Base-by-base conservation (phyloP, 192 early-diverging fungal species). In the Podila minutissima region DNA sequence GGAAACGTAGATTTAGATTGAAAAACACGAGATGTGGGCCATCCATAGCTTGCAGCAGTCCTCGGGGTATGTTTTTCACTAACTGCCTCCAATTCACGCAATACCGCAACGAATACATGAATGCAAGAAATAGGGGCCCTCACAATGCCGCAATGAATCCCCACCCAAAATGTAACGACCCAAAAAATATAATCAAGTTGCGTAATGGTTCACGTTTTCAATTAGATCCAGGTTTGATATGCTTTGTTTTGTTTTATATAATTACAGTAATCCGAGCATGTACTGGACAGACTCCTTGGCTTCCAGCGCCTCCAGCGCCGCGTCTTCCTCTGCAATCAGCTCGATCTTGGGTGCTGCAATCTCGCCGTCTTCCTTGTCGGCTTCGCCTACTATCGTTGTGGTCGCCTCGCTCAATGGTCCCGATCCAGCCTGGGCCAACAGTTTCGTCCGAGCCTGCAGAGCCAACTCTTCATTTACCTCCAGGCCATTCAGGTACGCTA, bases 241-340 rank as follows among this genome's bases (percentile, higher is more conserved):
- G 7, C 26, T 61, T 61, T 61, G 17, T 7, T 46, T 64, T 38
- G 10, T 24, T 9, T 46, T 35, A 46, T 64, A 38, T 26, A n/a
- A 26, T 61, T 59, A 75, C 22, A 79, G 61, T 20, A 81, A 49
- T 5, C 38, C 67, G 28, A 81, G 67, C 31, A 73, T 66, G 38
- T 81, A 81, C 37, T 81, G 71, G 28, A 51, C 71, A 69, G 62
- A 81, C 48, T 81, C 77, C 46, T 69, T 72, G 20, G 77, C 77
- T 32, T 81, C 77, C 19, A 81, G 53, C 15, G 66, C 66, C 22
- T 81, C 77, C 22, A 81, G 28, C 5, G 77, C 77, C 13, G 51
- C 19, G 8, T 81, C 77, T 6, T 81, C 77, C 48, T 72, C 77
- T 22, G 49, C 22, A 17, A 66, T 69, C 6, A 67, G 48, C 17